These are phyloP conservation scores for Acanthamoeba royreba DNA, from an alignment of 208 protist species.

Conservation along the genomic window DNA sequence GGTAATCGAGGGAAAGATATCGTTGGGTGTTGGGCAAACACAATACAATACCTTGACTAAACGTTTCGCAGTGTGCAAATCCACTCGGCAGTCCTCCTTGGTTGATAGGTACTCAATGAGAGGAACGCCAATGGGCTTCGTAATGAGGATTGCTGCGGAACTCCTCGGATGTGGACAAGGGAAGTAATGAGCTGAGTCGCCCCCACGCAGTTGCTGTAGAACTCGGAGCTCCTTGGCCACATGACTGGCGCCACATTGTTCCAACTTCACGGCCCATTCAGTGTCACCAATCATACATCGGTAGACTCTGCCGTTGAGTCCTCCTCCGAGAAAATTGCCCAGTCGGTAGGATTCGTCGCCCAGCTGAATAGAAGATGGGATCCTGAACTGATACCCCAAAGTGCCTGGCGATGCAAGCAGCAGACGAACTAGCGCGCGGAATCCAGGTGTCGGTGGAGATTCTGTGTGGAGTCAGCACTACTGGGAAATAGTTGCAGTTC, in stretches of 20 bases:
- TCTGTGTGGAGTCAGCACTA: too few relatives aligned
- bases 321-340: background rate
- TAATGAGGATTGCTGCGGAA: background rate
- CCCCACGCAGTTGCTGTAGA: background rate
- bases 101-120: background rate
- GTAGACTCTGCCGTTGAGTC: background rate
- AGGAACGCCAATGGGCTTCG: background rate
- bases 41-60: background rate
- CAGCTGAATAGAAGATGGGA: too few relatives aligned
- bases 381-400: too few relatives aligned
- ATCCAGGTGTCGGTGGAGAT: too few relatives aligned
- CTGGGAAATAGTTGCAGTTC: too few relatives aligned
- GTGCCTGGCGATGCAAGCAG: too few relatives aligned
- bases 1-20: background rate
- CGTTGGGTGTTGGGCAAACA: background rate
- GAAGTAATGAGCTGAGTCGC: background rate
- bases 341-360: background rate
- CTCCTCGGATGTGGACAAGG: background rate
- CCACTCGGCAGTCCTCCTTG: background rate
- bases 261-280: background rate
- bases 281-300: background rate
- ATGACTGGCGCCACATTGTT: background rate
- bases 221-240: background rate
- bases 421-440: too few relatives aligned
- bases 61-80: background rate